phyloP scores from a whole-genome alignment of 2,329 filamentous ascomycete species.

The Leptoxyphium fumago region DNA sequence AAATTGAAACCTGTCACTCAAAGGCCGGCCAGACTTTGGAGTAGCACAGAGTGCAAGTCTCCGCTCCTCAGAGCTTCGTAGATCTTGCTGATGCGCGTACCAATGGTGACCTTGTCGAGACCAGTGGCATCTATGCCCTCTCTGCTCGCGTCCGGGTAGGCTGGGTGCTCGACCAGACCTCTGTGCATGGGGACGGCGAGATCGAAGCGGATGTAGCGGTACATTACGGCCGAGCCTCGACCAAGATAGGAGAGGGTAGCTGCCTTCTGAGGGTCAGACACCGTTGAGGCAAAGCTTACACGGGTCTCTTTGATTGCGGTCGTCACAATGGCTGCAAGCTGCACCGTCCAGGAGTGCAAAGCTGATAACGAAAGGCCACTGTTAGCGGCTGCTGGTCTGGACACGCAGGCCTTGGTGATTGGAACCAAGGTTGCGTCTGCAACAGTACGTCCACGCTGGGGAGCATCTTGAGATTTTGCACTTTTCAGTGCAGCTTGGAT shows the following conservation, averaged over 20 bases:
- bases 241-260: slow-evolving; percentile 3
- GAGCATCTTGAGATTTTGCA: slow-evolving; percentile 15
- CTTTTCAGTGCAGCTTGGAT: slow-evolving; percentile 11
- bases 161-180: slow-evolving; percentile 13
- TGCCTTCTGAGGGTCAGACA: background rate
- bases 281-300: slow-evolving; percentile 17
- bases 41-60: too few species aligned
- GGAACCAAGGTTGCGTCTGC: slow-evolving; percentile 5
- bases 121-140: slow-evolving; percentile 3
- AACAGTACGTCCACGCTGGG: slow-evolving; percentile 26
- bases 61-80: slow-evolving; percentile 14
- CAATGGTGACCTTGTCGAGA: slow-evolving; percentile 8
- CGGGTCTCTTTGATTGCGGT: slow-evolving; percentile 19
- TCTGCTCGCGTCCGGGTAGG: slow-evolving; percentile 4
- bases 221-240: slow-evolving; percentile 8
- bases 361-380: too few species aligned
- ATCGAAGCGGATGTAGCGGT: slow-evolving; percentile 10
- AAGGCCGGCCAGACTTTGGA: too few species aligned
- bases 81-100: slow-evolving; percentile 9
- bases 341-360: too few species aligned
- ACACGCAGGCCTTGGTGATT: too few species aligned
- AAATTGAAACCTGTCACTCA: too few species aligned
- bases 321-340: too few species aligned
- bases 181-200: slow-evolving; percentile 9
- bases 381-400: too few species aligned